These are phyloP conservation scores for Dactylella cylindrospora DNA, from an alignment of 2,329 filamentous ascomycete species.

Conservation along the genomic window DNA sequence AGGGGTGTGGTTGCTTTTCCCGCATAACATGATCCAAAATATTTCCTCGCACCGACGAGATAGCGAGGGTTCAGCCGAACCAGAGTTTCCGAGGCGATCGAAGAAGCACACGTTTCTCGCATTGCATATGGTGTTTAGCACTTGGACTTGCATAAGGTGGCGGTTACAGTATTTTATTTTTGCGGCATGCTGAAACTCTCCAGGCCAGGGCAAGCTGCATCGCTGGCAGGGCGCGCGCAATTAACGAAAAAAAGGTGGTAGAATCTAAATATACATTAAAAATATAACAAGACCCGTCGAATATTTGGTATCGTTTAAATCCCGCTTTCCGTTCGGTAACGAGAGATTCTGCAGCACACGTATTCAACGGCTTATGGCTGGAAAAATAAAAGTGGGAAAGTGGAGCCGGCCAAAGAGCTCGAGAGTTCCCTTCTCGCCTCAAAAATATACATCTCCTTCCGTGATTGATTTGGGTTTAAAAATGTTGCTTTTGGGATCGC, in stretches of 20 bases:
- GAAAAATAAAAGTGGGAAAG: too few species aligned
- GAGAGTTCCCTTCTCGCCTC: not conserved
- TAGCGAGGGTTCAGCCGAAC: too few species aligned
- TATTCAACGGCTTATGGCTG: slow-evolving; percentile 24
- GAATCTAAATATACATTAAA: too few species aligned
- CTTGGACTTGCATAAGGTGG: slow-evolving; percentile 15
- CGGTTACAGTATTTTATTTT: not conserved
- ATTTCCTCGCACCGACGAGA: too few species aligned
- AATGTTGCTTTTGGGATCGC: slow-evolving; percentile 2
- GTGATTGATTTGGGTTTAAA: too few species aligned
- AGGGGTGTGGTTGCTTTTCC: slow-evolving; percentile 13
- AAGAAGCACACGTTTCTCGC: slow-evolving; percentile 43
- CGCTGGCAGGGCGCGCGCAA: too few species aligned
- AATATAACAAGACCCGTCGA: too few species aligned
- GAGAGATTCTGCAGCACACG: slow-evolving; percentile 33
- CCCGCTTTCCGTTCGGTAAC: slow-evolving; percentile 33
- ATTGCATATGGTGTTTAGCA: slow-evolving; percentile 28
- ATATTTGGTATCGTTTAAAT: not conserved
- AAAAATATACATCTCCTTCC: too few species aligned
- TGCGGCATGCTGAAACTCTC: slow-evolving; percentile 18
- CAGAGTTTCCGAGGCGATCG: slow-evolving; percentile 21
- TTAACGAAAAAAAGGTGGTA: too few species aligned
- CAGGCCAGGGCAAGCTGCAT: not conserved
- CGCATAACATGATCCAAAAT: slow-evolving; percentile 27
- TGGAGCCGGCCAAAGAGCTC: slow-evolving; percentile 3